Conservation (phyloP, 495 filamentous ascomycete species). For the Xylaria scruposa region DNA sequence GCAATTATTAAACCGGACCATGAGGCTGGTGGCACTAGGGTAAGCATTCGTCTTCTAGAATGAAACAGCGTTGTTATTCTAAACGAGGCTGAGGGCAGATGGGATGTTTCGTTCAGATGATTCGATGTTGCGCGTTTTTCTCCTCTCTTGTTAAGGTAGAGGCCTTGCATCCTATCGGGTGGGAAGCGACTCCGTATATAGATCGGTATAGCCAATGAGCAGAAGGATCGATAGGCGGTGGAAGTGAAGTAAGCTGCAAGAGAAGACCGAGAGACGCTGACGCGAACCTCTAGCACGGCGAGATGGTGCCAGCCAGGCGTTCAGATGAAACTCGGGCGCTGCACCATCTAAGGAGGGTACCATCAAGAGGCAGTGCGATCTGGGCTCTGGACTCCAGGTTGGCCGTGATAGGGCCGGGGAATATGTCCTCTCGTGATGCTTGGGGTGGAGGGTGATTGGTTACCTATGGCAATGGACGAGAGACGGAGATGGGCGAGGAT, state of each 20-base stretch:
- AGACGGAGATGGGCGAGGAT: constrained; percentile 4
- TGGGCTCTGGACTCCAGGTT: neutral
- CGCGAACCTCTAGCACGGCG: constrained; percentile 30
- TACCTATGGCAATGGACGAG: constrained; percentile 6
- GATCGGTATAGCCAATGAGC: constrained; percentile 13
- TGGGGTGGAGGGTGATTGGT: neutral
- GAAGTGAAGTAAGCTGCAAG: constrained; percentile 26
- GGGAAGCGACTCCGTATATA: constrained; percentile 24
- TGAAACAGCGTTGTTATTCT: constrained; percentile 23
- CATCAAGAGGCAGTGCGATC: constrained; percentile 30
- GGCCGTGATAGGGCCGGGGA: constrained; percentile 21
- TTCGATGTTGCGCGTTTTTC: constrained; percentile 21
- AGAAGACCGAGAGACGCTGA: constrained; percentile 30
- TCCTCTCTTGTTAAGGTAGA: constrained; percentile 26
- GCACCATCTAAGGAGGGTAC: constrained; percentile 34
- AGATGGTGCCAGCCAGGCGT: constrained; percentile 28
- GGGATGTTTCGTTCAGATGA: constrained; percentile 25
- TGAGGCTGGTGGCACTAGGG: constrained; percentile 12
- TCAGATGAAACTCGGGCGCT: constrained; percentile 41
- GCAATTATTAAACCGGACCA: constrained; percentile 7
- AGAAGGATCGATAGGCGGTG: constrained; percentile 12
- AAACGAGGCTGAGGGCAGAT: constrained; percentile 22
- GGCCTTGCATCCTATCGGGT: constrained; percentile 28
- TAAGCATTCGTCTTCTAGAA: constrained; percentile 19
- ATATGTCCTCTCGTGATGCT: neutral